Evolutionary conservation across 139 green algal species (phyloP).

Genomic region (Volvox africanus): DNA sequence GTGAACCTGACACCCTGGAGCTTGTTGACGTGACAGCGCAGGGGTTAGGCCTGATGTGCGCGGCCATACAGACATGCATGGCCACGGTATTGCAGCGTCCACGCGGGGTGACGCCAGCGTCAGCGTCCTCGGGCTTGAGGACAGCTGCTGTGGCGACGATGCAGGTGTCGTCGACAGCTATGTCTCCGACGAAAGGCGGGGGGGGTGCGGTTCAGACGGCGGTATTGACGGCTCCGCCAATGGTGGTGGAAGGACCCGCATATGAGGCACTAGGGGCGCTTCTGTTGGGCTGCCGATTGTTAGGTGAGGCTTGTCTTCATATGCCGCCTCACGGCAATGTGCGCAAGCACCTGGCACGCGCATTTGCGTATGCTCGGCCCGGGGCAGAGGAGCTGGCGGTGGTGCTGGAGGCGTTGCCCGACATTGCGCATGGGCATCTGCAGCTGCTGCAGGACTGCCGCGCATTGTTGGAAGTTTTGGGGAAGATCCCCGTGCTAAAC

Average conservation of each 20-base stretch:
- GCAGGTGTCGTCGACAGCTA: background rate
- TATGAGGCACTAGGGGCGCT: background rate
- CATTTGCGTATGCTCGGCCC: slow-evolving; percentile 16
- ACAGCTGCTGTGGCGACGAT: background rate
- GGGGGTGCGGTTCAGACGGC: background rate
- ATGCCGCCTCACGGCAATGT: background rate
- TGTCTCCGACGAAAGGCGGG: background rate
- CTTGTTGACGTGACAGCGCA: slow-evolving; percentile 35
- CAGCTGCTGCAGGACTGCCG: background rate
- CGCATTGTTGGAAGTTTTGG: background rate
- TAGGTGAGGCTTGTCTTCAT: background rate
- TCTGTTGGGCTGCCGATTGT: background rate
- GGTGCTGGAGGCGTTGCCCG: background rate
- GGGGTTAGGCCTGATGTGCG: slow-evolving; percentile 1
- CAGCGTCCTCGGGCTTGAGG: background rate
- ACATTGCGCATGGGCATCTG: background rate
- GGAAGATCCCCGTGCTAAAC: slow-evolving; percentile 27
- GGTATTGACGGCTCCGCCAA: background rate
- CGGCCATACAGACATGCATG: background rate
- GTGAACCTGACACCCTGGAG: background rate
- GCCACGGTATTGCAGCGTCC: background rate
- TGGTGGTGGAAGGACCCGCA: background rate
- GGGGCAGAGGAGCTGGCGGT: background rate
- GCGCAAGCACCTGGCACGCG: slow-evolving; percentile 26
- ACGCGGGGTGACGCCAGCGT: background rate